A percentile compares a stretch with the other conserved stretches of the same genome.
Evolutionary conservation across 2,329 filamentous ascomycete species (phyloP).

Genomic region (Reticulascus tulasneorum): DNA sequence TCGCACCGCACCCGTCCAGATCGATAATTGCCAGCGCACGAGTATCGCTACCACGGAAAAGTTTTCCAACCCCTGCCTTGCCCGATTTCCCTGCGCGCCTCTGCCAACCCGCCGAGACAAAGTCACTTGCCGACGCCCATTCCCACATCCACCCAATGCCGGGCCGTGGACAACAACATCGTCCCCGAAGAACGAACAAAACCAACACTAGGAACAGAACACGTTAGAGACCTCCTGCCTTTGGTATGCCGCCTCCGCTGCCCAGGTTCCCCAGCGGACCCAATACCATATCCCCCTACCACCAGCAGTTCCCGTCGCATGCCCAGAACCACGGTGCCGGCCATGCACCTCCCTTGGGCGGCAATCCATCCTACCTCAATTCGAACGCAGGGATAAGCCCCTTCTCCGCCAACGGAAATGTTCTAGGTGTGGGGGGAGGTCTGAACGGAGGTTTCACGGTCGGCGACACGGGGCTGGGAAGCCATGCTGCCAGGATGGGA

Average conservation of each 20-base stretch:
- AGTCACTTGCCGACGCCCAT: conserved; percentile 2
- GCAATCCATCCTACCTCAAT: conserved; percentile 68
- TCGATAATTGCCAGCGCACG: conserved; percentile 8
- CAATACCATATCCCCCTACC: conserved; percentile 36
- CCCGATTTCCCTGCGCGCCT: conserved; percentile 4
- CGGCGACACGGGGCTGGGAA: conserved; percentile 71
- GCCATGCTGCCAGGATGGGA: conserved; percentile 82
- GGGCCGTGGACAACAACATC: conserved; percentile 14
- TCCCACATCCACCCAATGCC: conserved; percentile 8
- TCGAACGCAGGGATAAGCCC: conserved; percentile 65
- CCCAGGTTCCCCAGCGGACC: conserved; percentile 44
- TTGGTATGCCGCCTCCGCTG: conserved; percentile 38
- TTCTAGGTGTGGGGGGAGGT: conserved; percentile 55
- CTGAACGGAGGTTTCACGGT: conserved; percentile 53
- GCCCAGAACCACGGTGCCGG: conserved; percentile 43
- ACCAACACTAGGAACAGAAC: conserved; percentile 5
- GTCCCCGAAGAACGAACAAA: background rate
- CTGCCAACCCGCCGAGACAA: conserved; percentile 2
- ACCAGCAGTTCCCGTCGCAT: conserved; percentile 49
- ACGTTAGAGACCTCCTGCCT: no score
- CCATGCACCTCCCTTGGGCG: conserved; percentile 51
- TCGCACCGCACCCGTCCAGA: no score
- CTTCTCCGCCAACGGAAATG: conserved; percentile 56
- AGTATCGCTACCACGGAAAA: no score
- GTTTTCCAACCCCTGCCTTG: no score